Base-by-base conservation (phyloP, 305 asterid species). In the Solanum hybrid region DNA sequence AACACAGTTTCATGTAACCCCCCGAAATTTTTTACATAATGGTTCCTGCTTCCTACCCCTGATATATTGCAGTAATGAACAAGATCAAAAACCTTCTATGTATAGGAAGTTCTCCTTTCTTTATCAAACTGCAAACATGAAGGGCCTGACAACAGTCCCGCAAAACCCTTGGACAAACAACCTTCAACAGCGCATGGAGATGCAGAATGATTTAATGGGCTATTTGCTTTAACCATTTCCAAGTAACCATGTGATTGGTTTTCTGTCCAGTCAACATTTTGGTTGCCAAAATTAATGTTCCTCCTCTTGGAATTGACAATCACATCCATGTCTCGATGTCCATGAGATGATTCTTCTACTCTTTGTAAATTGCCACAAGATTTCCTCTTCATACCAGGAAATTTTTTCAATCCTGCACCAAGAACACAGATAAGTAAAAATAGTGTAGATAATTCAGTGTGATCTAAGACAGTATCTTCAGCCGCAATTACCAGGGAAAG, bases 311-410 rank as follows among this genome's bases (percentile, higher is more conserved):
- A 78, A 89, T 79, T 89, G 87, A 88, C 57, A 26, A 86, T 69
- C 37, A 67, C 69, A 29, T 76, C 90, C 61, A 90, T 89, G 90
- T 91, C 77, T 16, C 88, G 90, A 81, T 87, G 20, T 42, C 89
- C 92, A 73, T 90, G 93, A 22, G 88, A 42, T 18, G 90, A 77
- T 39, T 91, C 94, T 22, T 82, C 89, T 51, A 89, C 93, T 87
- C 86, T 91, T 80, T 88, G 94, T 90, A 89, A 29, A 88, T 93
- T 88, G 80, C 90, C 92, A 29, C 86, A 85, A 46, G 86, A 93
- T 93, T 94, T 96, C 93, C 99, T 96, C 97, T 97, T 97, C 57
- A 95, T 93, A 89, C 99, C 97, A 8, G 97, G 96, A 57, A 91
- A 87, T n/a, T 61, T 91, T 91, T 89, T 93, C 94, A 95, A 90